These are phyloP conservation scores for Acarospora socialis DNA, from an alignment of 2,329 filamentous ascomycete genomes.

Conservation along the genomic window DNA sequence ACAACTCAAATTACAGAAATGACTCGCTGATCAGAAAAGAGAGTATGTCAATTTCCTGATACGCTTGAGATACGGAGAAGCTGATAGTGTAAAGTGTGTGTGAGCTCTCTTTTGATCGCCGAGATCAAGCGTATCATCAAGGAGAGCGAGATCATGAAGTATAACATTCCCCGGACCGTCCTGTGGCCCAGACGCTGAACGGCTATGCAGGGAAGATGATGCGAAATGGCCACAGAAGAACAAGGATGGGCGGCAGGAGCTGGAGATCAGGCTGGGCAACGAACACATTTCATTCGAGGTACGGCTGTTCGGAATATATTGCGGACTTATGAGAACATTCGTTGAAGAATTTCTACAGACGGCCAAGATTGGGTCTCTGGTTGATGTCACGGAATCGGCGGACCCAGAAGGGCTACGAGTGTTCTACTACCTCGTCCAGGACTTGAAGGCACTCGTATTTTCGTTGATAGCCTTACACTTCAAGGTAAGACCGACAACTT, in stretches of 20 bases:
- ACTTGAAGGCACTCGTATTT: slow-evolving; percentile 91
- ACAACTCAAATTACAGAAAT: slow-evolving; percentile 99
- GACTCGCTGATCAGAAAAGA: slow-evolving; percentile 98
- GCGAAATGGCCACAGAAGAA: slow-evolving; percentile 99
- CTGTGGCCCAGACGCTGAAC: slow-evolving; percentile 16
- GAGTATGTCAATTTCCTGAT: slow-evolving; percentile 46
- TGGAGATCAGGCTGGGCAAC: slow-evolving; percentile 84
- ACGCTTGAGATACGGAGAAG: not conserved
- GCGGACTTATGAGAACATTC: not conserved
- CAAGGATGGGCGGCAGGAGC: slow-evolving; percentile 91
- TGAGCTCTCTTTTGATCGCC: slow-evolving; percentile 75
- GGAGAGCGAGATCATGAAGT: slow-evolving; percentile 95
- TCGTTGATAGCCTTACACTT: slow-evolving; percentile 94
- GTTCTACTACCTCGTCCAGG: slow-evolving; percentile 97
- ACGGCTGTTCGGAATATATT: slow-evolving; percentile 17
- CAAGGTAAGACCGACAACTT: slow-evolving; percentile 65
- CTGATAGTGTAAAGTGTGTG: slow-evolving; percentile 57
- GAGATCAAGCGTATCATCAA: slow-evolving; percentile 98
- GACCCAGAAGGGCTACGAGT: slow-evolving; percentile 93
- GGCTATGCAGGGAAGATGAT: slow-evolving; percentile 67
- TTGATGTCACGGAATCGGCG: slow-evolving; percentile 89
- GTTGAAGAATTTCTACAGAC: slow-evolving; percentile 45
- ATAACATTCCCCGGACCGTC: slow-evolving; percentile 19
- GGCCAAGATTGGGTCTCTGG: slow-evolving; percentile 91
- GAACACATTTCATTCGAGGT: slow-evolving; percentile 98